A percentile compares a stretch with the other conserved stretches of the same genome.
These are phyloP conservation scores for Aphanoascus verrucosus DNA, from an alignment of 2,329 filamentous ascomycete species.

Conservation along the genomic window DNA sequence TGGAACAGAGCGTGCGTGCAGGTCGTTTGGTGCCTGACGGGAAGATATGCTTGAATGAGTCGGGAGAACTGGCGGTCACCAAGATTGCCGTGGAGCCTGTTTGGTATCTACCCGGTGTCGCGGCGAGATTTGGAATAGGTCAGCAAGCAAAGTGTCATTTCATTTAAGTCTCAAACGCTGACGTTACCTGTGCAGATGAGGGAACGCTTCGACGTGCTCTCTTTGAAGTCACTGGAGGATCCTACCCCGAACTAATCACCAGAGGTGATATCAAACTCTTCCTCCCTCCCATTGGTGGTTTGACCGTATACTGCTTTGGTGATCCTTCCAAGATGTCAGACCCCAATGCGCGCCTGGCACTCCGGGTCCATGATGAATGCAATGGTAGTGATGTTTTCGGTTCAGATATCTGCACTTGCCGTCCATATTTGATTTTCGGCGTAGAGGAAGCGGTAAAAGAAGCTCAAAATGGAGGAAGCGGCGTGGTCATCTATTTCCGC, in stretches of 20 bases:
- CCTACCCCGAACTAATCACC: constrained; percentile 93
- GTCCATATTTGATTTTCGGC: constrained; percentile 87
- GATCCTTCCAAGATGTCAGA: constrained; percentile 91
- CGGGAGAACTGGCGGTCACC: constrained; percentile 81
- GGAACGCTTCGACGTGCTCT: constrained; percentile 72
- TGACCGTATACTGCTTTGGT: constrained; percentile 96
- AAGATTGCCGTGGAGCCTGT: constrained; percentile 96
- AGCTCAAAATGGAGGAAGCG: constrained; percentile 84
- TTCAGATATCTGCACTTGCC: constrained; percentile 92
- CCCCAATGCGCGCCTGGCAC: constrained; percentile 64
- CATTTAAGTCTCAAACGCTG: not conserved
- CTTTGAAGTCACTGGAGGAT: constrained; percentile 92
- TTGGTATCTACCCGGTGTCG: constrained; percentile 78
- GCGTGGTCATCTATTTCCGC: constrained; percentile 96
- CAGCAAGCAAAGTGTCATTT: constrained; percentile 20
- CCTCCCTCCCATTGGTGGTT: constrained; percentile 83
- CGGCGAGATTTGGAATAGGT: constrained; percentile 86
- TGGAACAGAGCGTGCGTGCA: constrained; percentile 73
- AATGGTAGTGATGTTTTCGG: constrained; percentile 97
- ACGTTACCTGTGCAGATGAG: constrained; percentile 50
- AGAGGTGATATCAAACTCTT: constrained; percentile 91
- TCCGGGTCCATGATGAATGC: constrained; percentile 80
- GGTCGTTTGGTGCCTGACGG: constrained; percentile 72
- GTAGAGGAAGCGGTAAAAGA: constrained; percentile 97
- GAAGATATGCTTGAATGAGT: constrained; percentile 77